These are phyloP conservation scores for Quillaja saponaria DNA, from an alignment of 306 rosid species.

Conservation along the genomic window DNA sequence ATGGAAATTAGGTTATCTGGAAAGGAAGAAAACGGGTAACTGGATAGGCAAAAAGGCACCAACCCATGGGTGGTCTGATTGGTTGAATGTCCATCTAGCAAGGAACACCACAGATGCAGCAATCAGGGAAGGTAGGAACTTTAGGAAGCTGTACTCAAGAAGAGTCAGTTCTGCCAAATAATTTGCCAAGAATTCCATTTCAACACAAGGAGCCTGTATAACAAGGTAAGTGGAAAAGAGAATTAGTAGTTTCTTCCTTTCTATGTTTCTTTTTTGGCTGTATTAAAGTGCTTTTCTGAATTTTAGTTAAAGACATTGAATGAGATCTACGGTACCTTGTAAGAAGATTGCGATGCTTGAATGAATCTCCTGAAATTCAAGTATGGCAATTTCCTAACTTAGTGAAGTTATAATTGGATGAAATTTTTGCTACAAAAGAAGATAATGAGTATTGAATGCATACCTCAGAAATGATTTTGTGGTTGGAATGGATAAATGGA, in stretches of 20 bases:
- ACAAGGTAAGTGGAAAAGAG: constrained; percentile 5
- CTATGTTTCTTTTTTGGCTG: neutral
- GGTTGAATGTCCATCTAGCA: constrained; percentile 85
- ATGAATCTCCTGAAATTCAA: constrained; percentile 71
- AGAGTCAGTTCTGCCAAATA: constrained; percentile 84
- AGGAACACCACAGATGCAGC: constrained; percentile 93
- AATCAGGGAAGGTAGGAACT: constrained; percentile 72
- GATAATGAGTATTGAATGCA: constrained; percentile 1
- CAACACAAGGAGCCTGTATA: constrained; percentile 57
- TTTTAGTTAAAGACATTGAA: constrained; percentile 7
- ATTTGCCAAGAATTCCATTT: constrained; percentile 76
- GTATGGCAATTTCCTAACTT: constrained; percentile 7
- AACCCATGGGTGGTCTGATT: constrained; percentile 82
- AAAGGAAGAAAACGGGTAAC: neutral
- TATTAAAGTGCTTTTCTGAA: neutral
- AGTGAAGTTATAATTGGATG: constrained; percentile 7
- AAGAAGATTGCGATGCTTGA: constrained; percentile 75
- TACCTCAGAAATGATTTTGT: constrained; percentile 89
- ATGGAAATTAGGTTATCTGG: constrained; percentile 23
- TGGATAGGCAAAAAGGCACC: constrained; percentile 28
- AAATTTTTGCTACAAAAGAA: constrained; percentile 4
- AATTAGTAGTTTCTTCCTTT: neutral
- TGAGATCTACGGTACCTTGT: constrained; percentile 49
- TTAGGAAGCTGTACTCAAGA: constrained; percentile 66
- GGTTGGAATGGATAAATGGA: constrained; percentile 78